Conservation (phyloP, 1,284 basidiomycete genomes). For the Ceratobasidium sp. region DNA sequence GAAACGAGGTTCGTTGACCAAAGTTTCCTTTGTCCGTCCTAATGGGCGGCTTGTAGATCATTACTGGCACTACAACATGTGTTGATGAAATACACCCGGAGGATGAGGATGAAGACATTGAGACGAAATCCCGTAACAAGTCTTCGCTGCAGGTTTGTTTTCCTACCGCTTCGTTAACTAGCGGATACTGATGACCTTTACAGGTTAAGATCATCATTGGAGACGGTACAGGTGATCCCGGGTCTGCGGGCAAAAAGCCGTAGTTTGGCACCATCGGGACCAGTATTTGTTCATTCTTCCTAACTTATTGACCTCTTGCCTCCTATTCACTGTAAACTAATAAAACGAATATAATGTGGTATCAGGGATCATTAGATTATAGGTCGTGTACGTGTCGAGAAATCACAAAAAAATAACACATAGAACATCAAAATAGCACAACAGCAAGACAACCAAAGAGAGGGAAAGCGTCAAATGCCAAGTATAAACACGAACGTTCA, state of each 20-base stretch:
- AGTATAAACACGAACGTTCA: conserved; percentile 10
- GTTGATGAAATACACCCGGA: conserved; percentile 80
- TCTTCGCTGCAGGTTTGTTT: conserved; percentile 33
- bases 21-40: background rate
- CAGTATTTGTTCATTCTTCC: background rate
- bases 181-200: conserved; percentile 75
- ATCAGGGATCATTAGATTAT: conserved; percentile 14
- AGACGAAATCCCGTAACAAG: conserved; percentile 53
- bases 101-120: conserved; percentile 76
- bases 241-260: conserved; percentile 9
- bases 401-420: conserved; percentile 19
- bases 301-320: background rate
- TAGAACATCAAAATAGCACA: conserved; percentile 3
- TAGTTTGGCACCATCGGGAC: background rate
- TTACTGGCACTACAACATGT: conserved; percentile 82
- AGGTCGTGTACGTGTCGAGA: conserved; percentile 10
- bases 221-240: conserved; percentile 21
- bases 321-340: background rate
- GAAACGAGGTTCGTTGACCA: conserved; percentile 52
- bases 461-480: conserved; percentile 20
- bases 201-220: conserved; percentile 71
- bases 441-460: conserved; percentile 1
- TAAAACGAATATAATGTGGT: background rate
- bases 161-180: conserved; percentile 58
- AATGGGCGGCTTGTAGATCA: conserved; percentile 63